phyloP scores from a whole-genome alignment of 768 basidiomycete genomes.

The Tulasnella sp. region DNA sequence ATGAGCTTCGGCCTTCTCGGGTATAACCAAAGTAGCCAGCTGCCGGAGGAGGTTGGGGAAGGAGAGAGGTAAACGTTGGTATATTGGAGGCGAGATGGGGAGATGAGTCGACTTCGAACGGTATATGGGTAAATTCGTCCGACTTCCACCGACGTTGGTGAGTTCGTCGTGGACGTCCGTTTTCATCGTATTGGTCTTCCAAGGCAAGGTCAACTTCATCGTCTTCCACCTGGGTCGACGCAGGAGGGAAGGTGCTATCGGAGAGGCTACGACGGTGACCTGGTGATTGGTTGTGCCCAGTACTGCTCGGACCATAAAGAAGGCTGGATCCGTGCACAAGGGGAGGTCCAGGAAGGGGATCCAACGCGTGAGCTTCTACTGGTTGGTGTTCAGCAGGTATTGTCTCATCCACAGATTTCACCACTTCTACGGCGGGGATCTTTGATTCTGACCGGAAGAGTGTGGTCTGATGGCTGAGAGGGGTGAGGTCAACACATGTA shows the following conservation, averaged over 20 bases:
- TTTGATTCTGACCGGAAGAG: no score
- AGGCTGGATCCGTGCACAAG: neutral
- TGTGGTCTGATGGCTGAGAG: no score
- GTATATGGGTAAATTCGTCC: neutral
- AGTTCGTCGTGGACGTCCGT: slow-evolving; percentile 4
- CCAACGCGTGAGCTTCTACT: neutral
- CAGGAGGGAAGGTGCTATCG: neutral
- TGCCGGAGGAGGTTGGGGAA: neutral
- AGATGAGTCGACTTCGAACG: neutral
- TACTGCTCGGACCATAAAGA: neutral
- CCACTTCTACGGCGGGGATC: no score
- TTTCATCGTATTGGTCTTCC: neutral
- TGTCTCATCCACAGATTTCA: neutral
- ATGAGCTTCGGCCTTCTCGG: neutral
- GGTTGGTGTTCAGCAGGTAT: neutral
- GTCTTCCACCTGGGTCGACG: neutral
- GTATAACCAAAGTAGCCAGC: neutral
- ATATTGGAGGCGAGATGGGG: neutral
- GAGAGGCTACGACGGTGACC: neutral
- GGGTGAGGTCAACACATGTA: neutral
- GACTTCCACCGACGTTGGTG: slow-evolving; percentile 6
- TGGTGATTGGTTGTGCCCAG: neutral
- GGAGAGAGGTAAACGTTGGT: neutral
- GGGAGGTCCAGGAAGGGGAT: neutral
- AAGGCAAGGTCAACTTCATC: neutral